phyloP scores from a whole-genome alignment of 1,284 basidiomycete genomes.

The Chondrostereum purpureum region DNA sequence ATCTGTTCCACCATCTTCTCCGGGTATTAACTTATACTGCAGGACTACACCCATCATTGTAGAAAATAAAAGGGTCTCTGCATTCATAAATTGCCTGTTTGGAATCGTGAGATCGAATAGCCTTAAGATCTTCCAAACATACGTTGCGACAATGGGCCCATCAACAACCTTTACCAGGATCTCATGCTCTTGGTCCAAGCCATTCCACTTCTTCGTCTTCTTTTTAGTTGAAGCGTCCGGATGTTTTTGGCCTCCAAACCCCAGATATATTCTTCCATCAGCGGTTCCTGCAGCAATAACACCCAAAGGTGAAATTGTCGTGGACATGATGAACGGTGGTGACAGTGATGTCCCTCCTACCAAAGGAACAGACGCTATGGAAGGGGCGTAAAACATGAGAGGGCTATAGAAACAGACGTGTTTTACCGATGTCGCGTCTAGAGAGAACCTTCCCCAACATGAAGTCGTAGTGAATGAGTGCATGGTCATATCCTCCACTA shows the following conservation, averaged over 20 bases:
- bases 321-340: constrained; percentile 65
- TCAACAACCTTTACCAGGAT: constrained; percentile 48
- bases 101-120: constrained; percentile 4
- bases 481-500: constrained; percentile 70
- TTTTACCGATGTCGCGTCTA: constrained; percentile 50
- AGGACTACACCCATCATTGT: constrained; percentile 55
- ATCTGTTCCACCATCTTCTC: constrained; percentile 23
- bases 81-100: constrained; percentile 42
- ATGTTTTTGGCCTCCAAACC: constrained; percentile 57
- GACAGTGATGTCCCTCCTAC: constrained; percentile 50
- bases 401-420: constrained; percentile 5
- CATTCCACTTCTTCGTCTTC: constrained; percentile 64
- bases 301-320: constrained; percentile 49
- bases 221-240: constrained; percentile 30
- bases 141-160: constrained; percentile 68
- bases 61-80: constrained; percentile 41
- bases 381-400: background rate
- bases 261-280: constrained; percentile 66
- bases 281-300: constrained; percentile 66
- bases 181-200: constrained; percentile 45
- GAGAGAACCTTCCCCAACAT: constrained; percentile 52
- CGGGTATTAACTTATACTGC: constrained; percentile 37
- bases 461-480: constrained; percentile 63
- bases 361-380: constrained; percentile 33
- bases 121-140: constrained; percentile 22